Evolutionary conservation across 768 basidiomycete species (phyloP).

Genomic region (Mycena alexandri): DNA sequence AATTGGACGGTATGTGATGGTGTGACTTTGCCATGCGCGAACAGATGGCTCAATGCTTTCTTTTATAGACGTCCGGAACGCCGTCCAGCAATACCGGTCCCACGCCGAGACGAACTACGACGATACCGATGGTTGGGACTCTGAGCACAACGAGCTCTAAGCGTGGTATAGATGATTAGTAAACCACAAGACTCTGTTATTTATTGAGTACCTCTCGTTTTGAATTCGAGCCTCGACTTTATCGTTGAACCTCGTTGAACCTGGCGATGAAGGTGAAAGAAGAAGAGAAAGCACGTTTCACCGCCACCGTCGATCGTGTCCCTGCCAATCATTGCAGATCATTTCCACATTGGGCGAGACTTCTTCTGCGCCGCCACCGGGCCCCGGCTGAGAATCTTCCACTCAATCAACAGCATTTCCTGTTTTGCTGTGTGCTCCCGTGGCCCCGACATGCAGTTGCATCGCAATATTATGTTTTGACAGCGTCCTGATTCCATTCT

Average conservation of each 20-base stretch:
- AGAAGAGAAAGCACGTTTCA: background rate
- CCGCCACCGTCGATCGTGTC: conserved; percentile 4
- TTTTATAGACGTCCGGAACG: conserved; percentile 56
- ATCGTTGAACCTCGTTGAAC: no score
- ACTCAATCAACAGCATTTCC: background rate
- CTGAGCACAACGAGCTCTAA: conserved; percentile 65
- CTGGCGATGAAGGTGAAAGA: no score
- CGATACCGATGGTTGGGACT: conserved; percentile 50
- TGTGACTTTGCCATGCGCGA: background rate
- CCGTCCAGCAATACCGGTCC: conserved; percentile 45
- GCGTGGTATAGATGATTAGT: background rate
- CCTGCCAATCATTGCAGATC: conserved; percentile 1
- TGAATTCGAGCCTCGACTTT: background rate
- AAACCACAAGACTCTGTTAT: background rate
- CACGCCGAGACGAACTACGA: conserved; percentile 47
- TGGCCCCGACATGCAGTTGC: background rate
- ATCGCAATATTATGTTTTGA: conserved; percentile 10
- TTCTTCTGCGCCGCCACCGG: no score
- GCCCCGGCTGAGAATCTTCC: no score
- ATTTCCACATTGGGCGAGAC: background rate
- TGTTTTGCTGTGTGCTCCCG: background rate
- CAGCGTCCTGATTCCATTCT: background rate
- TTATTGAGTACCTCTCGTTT: background rate
- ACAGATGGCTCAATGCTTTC: conserved; percentile 4
- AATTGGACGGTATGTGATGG: conserved; percentile 59